Conservation (phyloP, 2,329 filamentous ascomycete species). For the Lachnellula cervina region DNA sequence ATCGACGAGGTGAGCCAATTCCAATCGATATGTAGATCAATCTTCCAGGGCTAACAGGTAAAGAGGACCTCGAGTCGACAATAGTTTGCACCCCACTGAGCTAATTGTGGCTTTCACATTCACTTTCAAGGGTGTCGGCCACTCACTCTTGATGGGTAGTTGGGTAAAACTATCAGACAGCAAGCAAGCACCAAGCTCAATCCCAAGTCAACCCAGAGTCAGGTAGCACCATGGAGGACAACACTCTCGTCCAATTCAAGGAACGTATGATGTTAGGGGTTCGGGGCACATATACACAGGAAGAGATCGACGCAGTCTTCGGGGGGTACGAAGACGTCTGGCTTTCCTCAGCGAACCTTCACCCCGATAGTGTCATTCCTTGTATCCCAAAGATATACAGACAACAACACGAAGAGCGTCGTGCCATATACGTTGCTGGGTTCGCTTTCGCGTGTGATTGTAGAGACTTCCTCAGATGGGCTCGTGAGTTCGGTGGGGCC, state of each 20-base stretch:
- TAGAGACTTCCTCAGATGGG: constrained; percentile 4
- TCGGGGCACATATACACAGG: not conserved
- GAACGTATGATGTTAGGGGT: not conserved
- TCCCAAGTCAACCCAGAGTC: not conserved
- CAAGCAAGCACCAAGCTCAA: not conserved
- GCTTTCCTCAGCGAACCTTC: constrained; percentile 9
- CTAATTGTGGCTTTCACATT: no score
- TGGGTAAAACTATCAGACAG: not conserved
- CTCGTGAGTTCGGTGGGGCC: constrained; percentile 12
- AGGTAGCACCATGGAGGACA: not conserved
- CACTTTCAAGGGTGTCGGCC: no score
- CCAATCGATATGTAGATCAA: no score
- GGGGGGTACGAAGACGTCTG: constrained; percentile 13
- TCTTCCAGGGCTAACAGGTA: no score
- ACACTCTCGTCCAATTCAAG: not conserved
- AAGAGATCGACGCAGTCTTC: not conserved
- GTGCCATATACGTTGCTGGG: constrained; percentile 21
- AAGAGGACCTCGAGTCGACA: no score
- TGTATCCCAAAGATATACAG: constrained; percentile 18
- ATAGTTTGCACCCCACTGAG: no score
- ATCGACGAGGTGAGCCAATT: no score
- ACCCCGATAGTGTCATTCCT: constrained; percentile 7
- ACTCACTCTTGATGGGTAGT: not conserved
- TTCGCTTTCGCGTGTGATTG: constrained; percentile 6
- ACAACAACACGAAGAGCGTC: constrained; percentile 10